Percentiles rank a stretch among this genome's conserved stretches.
Evolutionary conservation across 495 filamentous ascomycete genomes (phyloP).

Genomic region (Neurospora sp.): DNA sequence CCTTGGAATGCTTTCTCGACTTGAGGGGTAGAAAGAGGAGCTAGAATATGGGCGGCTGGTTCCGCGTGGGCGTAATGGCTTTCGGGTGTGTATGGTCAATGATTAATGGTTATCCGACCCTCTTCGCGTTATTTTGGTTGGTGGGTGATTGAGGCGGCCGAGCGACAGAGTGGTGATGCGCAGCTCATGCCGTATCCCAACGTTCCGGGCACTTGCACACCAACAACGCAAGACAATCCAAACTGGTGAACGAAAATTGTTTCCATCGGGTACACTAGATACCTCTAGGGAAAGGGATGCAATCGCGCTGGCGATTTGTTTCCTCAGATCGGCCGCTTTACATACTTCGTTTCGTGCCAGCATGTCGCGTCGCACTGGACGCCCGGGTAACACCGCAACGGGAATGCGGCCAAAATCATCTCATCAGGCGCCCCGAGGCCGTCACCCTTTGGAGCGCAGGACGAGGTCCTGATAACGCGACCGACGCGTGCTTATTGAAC

Average conservation of each 20-base stretch:
- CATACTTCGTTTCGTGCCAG: background rate
- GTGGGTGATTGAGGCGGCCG: background rate
- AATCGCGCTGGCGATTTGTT: background rate
- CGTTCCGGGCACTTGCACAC: background rate
- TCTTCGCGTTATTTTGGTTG: background rate
- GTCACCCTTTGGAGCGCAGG: background rate
- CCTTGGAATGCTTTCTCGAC: background rate
- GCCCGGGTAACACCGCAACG: background rate
- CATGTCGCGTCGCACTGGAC: background rate
- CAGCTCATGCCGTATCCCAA: background rate
- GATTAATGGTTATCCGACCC: background rate
- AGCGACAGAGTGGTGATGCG: background rate
- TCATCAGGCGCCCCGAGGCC: background rate
- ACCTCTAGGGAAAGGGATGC: background rate
- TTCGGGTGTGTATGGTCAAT: background rate
- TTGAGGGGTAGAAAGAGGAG: background rate
- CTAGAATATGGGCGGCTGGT: background rate
- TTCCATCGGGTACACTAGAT: background rate
- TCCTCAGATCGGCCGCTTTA: background rate
- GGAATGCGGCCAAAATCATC: background rate
- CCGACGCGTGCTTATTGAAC: background rate
- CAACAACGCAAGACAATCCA: background rate
- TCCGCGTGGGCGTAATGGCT: background rate
- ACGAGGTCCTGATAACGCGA: background rate
- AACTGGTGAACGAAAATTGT: background rate